Percentiles rank a stretch among this genome's conserved stretches.
phyloP scores from a whole-genome alignment of 768 basidiomycete species.

The Pseudohyphozyma bogoriensis region DNA sequence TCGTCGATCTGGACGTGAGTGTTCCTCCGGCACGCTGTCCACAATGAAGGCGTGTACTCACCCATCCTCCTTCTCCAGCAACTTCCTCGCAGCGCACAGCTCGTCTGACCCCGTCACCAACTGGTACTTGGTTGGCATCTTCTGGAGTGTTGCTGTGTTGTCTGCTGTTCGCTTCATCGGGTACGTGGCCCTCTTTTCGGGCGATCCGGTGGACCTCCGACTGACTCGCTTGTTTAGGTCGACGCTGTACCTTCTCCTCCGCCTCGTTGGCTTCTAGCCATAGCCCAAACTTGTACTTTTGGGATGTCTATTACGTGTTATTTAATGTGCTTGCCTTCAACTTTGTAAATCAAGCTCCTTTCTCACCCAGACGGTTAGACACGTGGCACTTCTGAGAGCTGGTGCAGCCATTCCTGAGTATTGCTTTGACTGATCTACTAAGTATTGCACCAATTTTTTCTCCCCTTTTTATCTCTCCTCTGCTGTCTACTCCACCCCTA shows the following conservation, averaged over 20 bases:
- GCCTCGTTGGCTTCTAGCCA: conserved; percentile 14
- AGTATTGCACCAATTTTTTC: too few species aligned
- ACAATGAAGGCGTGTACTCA: neutral
- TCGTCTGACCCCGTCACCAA: neutral
- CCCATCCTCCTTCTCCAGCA: neutral
- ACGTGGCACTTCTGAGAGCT: too few species aligned
- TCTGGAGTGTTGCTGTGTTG: conserved; percentile 62
- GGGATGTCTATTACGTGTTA: too few species aligned
- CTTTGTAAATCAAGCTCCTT: too few species aligned
- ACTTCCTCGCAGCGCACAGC: conserved; percentile 3
- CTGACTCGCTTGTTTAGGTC: neutral
- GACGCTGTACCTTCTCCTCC: conserved; percentile 16
- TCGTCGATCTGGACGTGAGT: conserved; percentile 11
- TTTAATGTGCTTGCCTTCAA: too few species aligned
- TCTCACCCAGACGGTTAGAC: too few species aligned
- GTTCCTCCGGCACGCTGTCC: neutral
- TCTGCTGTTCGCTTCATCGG: conserved; percentile 72
- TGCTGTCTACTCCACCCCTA: neutral
- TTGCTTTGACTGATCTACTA: too few species aligned
- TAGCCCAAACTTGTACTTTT: too few species aligned
- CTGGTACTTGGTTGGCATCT: conserved; percentile 64
- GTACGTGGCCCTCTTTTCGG: neutral
- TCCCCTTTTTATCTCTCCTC: too few species aligned
- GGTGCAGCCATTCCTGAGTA: too few species aligned
- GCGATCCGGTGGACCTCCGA: too few species aligned